Evolutionary conservation across 176 grass and related monocot genomes (phyloP).

Genomic region (Eragrostis nindensis): DNA sequence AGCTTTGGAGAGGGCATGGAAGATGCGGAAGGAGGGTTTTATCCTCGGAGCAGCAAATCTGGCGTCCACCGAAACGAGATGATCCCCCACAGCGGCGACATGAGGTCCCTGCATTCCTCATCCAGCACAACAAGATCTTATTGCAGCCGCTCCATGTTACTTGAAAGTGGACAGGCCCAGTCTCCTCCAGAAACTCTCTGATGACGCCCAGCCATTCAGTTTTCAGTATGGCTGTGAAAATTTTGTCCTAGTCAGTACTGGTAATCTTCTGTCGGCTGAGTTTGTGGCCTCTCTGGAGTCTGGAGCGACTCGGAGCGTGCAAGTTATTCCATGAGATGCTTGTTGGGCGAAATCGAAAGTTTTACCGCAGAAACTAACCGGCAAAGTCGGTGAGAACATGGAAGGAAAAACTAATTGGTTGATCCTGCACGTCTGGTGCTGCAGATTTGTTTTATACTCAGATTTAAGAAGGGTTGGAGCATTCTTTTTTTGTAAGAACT

Average conservation of each 20-base stretch:
- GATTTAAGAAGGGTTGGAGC: constrained; percentile 4
- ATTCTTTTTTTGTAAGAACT: constrained; percentile 17
- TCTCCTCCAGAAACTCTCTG: constrained; percentile 79
- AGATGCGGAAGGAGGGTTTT: constrained; percentile 43
- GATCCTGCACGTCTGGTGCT: neutral
- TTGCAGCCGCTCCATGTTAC: constrained; percentile 90
- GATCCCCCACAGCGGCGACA: constrained; percentile 56
- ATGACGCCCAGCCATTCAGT: neutral
- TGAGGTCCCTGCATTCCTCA: constrained; percentile 79
- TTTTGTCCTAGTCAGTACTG: constrained; percentile 9
- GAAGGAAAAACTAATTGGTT: neutral
- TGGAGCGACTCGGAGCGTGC: no score
- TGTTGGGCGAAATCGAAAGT: constrained; percentile 12
- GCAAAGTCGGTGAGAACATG: neutral
- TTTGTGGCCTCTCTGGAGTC: neutral
- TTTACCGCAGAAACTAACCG: neutral
- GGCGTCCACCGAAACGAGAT: constrained; percentile 54
- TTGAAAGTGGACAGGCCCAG: constrained; percentile 75
- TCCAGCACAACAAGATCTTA: constrained; percentile 89
- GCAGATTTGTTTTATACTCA: constrained; percentile 1
- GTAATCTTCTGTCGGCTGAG: neutral
- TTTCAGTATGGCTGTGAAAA: neutral
- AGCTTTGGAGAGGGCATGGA: constrained; percentile 69
- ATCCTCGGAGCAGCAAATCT: constrained; percentile 45
- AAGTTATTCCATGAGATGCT: neutral